Percentiles rank a stretch among this genome's conserved stretches.
These are phyloP conservation scores for Camelina neglecta DNA, from an alignment of 345 rosid genomes.

Conservation along the genomic window DNA sequence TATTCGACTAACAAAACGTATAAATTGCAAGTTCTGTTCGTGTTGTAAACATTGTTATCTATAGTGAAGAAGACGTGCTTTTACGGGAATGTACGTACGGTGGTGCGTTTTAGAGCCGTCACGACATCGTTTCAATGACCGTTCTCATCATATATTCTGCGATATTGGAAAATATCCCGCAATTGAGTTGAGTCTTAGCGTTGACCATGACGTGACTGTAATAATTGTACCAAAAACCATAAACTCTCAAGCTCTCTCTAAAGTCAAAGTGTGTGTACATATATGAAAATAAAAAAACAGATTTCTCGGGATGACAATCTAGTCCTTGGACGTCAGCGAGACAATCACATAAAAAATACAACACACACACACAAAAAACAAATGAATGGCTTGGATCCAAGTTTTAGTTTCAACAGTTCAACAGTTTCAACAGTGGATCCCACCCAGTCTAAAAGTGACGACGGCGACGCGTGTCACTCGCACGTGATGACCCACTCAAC, in stretches of 20 bases:
- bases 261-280: neutral
- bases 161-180: conserved; percentile 13
- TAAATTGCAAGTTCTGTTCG: conserved; percentile 8
- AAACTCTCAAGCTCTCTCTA: neutral
- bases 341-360: neutral
- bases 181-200: conserved; percentile 2
- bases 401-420: conserved; percentile 14
- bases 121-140: conserved; percentile 38
- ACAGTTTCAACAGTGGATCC: conserved; percentile 23
- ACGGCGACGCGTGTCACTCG: conserved; percentile 40
- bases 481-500: conserved; percentile 40
- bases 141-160: conserved; percentile 18
- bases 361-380: conserved; percentile 2
- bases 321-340: neutral
- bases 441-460: conserved; percentile 24
- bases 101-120: conserved; percentile 43
- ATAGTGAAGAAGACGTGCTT: conserved; percentile 38
- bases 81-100: conserved; percentile 36
- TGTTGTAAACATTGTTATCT: conserved; percentile 19
- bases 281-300: too few relatives aligned
- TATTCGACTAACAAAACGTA: neutral
- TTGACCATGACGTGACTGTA: conserved; percentile 39
- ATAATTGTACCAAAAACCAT: conserved; percentile 20
- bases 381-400: conserved; percentile 20
- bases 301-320: neutral